Evolutionary conservation across 2,329 filamentous ascomycete genomes (phyloP).

Genomic region (Aureobasidium vineae): DNA sequence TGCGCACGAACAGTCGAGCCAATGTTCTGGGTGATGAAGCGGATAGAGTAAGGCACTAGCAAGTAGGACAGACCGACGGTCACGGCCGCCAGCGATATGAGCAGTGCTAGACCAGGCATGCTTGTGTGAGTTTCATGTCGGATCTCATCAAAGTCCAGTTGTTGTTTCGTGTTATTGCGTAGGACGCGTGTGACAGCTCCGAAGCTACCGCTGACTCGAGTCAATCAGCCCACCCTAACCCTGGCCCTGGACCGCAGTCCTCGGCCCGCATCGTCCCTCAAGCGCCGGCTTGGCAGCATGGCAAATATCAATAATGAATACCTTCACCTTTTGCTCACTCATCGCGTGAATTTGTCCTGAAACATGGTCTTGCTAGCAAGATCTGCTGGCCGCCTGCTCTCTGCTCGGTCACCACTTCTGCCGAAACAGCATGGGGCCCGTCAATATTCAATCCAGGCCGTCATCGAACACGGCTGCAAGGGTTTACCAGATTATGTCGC

Average conservation of each 20-base stretch:
- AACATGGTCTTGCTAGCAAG: conserved; percentile 11
- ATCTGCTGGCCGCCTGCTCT: background rate
- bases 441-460: background rate
- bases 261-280: background rate
- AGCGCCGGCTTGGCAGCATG: background rate
- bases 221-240: conserved; percentile 5
- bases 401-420: background rate
- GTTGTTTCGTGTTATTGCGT: background rate
- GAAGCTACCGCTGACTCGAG: background rate
- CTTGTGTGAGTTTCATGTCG: background rate
- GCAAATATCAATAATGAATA: background rate
- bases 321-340: background rate
- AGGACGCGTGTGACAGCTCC: background rate
- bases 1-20: conserved; percentile 29
- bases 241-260: background rate
- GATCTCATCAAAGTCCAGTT: background rate
- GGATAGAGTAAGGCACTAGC: conserved; percentile 8
- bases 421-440: background rate
- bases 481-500: conserved; percentile 26
- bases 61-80: background rate
- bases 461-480: background rate
- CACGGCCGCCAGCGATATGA: background rate
- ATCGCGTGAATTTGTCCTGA: background rate
- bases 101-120: conserved; percentile 7
- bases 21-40: conserved; percentile 20